These are phyloP conservation scores for Cladorrhinum samala DNA, from an alignment of 495 filamentous ascomycete genomes.

Conservation along the genomic window DNA sequence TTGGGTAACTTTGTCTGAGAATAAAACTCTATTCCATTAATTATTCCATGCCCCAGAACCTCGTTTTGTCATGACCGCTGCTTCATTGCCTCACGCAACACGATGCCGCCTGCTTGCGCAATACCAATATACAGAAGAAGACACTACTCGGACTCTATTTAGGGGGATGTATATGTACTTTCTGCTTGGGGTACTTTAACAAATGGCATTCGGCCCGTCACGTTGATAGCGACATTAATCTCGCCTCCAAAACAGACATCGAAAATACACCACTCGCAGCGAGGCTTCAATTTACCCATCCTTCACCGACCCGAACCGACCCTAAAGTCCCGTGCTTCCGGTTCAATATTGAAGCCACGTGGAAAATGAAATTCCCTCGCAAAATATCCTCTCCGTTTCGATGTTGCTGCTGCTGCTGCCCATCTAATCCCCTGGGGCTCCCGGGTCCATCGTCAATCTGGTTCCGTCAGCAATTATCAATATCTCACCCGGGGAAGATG, in stretches of 20 bases:
- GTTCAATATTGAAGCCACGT: neutral
- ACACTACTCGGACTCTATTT: too few relatives aligned
- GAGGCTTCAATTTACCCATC: neutral
- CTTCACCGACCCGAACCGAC: neutral
- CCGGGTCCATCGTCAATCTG: neutral
- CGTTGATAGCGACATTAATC: neutral
- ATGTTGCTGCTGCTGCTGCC: neutral
- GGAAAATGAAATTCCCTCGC: neutral
- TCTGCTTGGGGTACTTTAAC: neutral
- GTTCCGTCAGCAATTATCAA: constrained; percentile 5
- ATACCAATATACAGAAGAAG: too few relatives aligned
- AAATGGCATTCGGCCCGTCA: constrained; percentile 1
- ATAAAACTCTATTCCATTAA: neutral
- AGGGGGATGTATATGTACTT: too few relatives aligned
- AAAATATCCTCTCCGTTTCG: neutral
- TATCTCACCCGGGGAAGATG: constrained; percentile 6
- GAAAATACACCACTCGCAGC: too few relatives aligned
- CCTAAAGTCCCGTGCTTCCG: constrained; percentile 1
- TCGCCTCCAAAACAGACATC: neutral
- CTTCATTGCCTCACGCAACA: too few relatives aligned
- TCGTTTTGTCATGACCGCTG: too few relatives aligned
- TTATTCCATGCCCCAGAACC: too few relatives aligned
- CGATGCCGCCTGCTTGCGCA: too few relatives aligned
- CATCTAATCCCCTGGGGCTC: neutral
- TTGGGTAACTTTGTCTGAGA: neutral